A percentile compares a stretch with the other conserved stretches of the same genome.
phyloP scores from a whole-genome alignment of 2,329 filamentous ascomycete species.

The Aspergillus intermedius region DNA sequence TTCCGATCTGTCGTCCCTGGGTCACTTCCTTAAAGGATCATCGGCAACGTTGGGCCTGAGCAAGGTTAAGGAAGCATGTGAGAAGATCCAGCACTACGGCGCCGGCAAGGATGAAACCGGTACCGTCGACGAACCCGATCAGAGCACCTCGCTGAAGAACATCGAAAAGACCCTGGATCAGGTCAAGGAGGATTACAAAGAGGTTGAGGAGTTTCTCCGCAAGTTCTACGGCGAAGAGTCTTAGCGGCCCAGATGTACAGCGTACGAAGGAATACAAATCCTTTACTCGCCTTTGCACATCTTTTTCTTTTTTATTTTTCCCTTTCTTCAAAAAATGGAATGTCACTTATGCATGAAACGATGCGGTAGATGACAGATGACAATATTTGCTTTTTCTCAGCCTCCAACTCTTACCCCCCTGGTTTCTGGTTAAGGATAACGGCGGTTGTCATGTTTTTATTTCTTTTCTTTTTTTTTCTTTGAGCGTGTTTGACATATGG shows the following conservation, averaged over 20 bases:
- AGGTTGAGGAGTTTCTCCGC: slow-evolving; percentile 64
- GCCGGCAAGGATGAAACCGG: slow-evolving; percentile 75
- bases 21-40: slow-evolving; percentile 95
- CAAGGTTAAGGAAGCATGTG: slow-evolving; percentile 87
- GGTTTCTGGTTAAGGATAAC: not conserved
- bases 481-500: not conserved
- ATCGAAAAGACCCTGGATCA: slow-evolving; percentile 63
- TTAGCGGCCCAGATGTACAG: not conserved
- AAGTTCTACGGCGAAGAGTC: slow-evolving; percentile 56
- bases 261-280: not conserved
- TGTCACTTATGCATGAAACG: too few relatives aligned
- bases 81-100: slow-evolving; percentile 93
- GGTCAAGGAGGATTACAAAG: slow-evolving; percentile 70
- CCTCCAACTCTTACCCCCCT: too few relatives aligned
- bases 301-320: not conserved
- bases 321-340: not conserved
- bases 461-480: not conserved
- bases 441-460: not conserved
- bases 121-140: slow-evolving; percentile 57
- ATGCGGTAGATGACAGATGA: too few relatives aligned
- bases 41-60: slow-evolving; percentile 87
- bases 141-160: slow-evolving; percentile 60
- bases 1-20: slow-evolving; percentile 68
- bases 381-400: too few relatives aligned
- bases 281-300: not conserved